Evolutionary conservation across 129 eudicot genomes (phyloP).

Genomic region (Ambrosia trifida): DNA sequence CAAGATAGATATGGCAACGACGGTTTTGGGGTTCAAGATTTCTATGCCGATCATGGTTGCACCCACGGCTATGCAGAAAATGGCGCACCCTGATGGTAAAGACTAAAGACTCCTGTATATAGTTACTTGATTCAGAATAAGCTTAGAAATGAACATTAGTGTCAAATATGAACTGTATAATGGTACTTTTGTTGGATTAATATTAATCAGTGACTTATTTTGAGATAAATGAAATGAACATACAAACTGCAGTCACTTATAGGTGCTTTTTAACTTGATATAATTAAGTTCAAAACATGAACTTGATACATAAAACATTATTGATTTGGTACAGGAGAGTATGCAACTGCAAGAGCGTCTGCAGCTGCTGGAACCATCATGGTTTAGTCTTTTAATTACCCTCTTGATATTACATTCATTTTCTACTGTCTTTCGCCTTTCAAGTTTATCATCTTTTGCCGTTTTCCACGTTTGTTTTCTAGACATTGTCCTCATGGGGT

Average conservation of each 20-base stretch:
- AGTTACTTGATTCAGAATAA: background rate
- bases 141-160: background rate
- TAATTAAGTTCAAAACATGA: too few species aligned
- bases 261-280: background rate
- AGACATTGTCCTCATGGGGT: slow-evolving; percentile 94
- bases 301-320: background rate
- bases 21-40: slow-evolving; percentile 68
- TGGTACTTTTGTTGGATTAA: background rate
- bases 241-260: background rate
- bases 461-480: background rate
- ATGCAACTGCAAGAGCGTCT: slow-evolving; percentile 91
- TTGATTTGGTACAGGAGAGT: slow-evolving; percentile 62
- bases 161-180: slow-evolving; percentile 8
- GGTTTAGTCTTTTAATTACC: slow-evolving; percentile 46
- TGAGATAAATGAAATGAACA: background rate
- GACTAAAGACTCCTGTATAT: slow-evolving; percentile 15
- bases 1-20: slow-evolving; percentile 64
- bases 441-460: background rate
- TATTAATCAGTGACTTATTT: background rate
- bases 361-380: slow-evolving; percentile 89
- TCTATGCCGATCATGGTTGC: slow-evolving; percentile 98
- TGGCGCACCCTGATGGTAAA: slow-evolving; percentile 97
- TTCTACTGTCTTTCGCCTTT: background rate
- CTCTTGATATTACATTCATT: background rate
- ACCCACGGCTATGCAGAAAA: slow-evolving; percentile 94